A percentile compares a stretch with the other conserved stretches of the same genome.
These are phyloP conservation scores for Eucalyptus brandiana DNA, from an alignment of 345 rosid genomes.

Conservation along the genomic window DNA sequence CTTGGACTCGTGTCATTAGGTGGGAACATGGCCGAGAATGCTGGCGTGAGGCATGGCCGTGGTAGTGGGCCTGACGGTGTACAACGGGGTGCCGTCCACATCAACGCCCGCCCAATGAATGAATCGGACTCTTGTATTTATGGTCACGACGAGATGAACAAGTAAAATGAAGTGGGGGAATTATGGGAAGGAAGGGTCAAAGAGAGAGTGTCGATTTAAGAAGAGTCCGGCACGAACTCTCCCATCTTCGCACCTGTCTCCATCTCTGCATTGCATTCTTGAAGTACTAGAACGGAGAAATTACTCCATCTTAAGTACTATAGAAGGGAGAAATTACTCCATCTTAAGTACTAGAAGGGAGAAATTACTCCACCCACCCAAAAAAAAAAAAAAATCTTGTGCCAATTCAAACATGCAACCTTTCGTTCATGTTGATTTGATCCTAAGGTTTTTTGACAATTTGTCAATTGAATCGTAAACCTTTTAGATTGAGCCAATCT, in stretches of 20 bases:
- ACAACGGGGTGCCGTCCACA: background rate
- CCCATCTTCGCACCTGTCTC: background rate
- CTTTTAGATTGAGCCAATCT: rapidly evolving
- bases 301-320: background rate
- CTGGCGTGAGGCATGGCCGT: background rate
- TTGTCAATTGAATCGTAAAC: background rate
- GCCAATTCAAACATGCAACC: background rate
- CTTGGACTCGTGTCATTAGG: background rate
- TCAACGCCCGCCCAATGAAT: background rate
- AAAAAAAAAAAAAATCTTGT: background rate
- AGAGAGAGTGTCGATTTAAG: background rate
- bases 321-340: background rate
- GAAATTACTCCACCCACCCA: too few species aligned
- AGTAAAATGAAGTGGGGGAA: background rate
- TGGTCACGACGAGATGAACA: background rate
- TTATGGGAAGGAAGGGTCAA: background rate
- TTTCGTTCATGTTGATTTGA: background rate
- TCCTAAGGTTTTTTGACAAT: background rate
- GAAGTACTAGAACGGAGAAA: background rate
- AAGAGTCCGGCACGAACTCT: background rate
- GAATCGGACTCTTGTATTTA: background rate
- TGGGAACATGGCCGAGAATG: background rate
- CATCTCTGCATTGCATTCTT: background rate
- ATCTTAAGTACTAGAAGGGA: too few species aligned
- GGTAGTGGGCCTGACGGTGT: background rate